Evolutionary conservation across 2,329 filamentous ascomycete species (phyloP), one percentile per base, ranked within the genome.

Genomic region (Alternaria consortialis): DNA sequence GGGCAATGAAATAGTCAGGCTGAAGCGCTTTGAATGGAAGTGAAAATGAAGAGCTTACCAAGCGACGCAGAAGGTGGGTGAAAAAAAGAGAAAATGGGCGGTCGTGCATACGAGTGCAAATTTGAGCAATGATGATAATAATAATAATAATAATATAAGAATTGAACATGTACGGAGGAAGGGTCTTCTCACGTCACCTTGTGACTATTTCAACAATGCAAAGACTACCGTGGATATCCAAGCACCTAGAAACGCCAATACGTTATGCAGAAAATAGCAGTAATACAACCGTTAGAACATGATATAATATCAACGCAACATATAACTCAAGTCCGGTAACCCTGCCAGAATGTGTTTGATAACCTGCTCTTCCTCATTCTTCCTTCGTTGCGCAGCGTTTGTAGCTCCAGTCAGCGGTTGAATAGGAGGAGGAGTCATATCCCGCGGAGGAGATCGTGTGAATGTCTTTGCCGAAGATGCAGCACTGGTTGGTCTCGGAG

Each of bases 241-340:
- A 37, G 36, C 25, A 51, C 29, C 36, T 8, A 13, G 37, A 37
- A 54, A 59, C 34, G 31, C 60, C 60, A 7, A 7, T 13, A 1
- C 5, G 20, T 23, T 2, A 60, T 63, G 52, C 46, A 60, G 20
- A n/a, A n/a, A 15, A 44, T 4, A 25, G 15, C 44, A 47, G 8
- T 7, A 15, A 53, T 32, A 15, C 12, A 42, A 25, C 13, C 31
- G 15, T 31, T 15, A 12, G 5, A 31, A 7, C 25, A 43, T 8
- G 8, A 46, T 13, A 29, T 25, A 11, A 3, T 15, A 20, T 53
- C 37, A 54, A 31, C 43, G 40, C 32, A 79, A 53, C 76, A 79
- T 78, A 42, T 78, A 78, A 9, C 68, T 57, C 57, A 78, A 62
- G 57, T 78, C 66, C 1, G 76, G 75, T 39, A 79, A 55, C 1